Evolutionary conservation across 2,329 filamentous ascomycete species (phyloP).

Genomic region (Fusarium dimerum): DNA sequence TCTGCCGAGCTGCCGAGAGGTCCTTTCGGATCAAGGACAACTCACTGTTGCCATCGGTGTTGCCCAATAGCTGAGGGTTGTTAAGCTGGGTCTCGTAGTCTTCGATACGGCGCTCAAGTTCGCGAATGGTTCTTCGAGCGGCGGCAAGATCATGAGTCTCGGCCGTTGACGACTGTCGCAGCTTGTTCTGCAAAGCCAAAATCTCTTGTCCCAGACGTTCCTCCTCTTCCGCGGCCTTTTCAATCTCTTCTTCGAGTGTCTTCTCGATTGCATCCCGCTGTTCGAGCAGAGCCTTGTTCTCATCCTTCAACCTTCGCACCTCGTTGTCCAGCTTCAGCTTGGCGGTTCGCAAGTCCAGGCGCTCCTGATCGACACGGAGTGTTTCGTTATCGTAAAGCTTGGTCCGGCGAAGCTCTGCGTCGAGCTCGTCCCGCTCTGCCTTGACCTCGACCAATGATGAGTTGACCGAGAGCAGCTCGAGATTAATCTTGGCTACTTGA

Average conservation of each 20-base stretch:
- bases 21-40: conserved; percentile 63
- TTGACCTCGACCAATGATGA: conserved; percentile 58
- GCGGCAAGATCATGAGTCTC: conserved; percentile 57
- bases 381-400: conserved; percentile 59
- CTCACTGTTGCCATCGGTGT: conserved; percentile 50
- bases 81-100: conserved; percentile 51
- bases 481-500: conserved; percentile 58
- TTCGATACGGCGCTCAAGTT: conserved; percentile 63
- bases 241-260: conserved; percentile 66
- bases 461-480: conserved; percentile 61
- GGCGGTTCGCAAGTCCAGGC: conserved; percentile 66
- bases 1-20: conserved; percentile 63
- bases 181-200: conserved; percentile 49
- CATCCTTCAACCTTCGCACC: conserved; percentile 63
- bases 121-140: conserved; percentile 62
- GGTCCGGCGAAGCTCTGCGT: conserved; percentile 58
- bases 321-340: conserved; percentile 70
- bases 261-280: conserved; percentile 61
- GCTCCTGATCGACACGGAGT: conserved; percentile 66
- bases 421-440: conserved; percentile 67
- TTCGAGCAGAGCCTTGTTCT: conserved; percentile 58
- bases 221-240: conserved; percentile 67
- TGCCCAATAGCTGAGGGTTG: conserved; percentile 34
- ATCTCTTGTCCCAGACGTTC: conserved; percentile 60
- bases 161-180: conserved; percentile 46